Conservation (phyloP, 2,329 filamentous ascomycete genomes). For the Alternaria viburni region DNA sequence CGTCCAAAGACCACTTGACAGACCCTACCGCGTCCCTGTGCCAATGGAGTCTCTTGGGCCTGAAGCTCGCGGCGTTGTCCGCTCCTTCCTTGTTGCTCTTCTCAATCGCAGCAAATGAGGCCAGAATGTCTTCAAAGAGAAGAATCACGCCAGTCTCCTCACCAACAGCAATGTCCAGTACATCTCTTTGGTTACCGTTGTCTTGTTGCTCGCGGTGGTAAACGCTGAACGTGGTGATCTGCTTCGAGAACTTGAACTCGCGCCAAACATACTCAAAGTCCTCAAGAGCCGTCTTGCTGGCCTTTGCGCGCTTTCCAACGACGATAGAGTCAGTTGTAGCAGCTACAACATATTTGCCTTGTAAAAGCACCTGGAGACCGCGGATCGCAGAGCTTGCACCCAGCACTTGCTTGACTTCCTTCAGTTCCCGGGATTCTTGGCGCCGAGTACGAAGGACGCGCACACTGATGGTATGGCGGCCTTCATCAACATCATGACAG, state of each 20-base stretch:
- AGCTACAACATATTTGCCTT: slow-evolving; percentile 66
- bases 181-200: slow-evolving; percentile 40
- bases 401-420: slow-evolving; percentile 45
- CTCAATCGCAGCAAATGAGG: slow-evolving; percentile 57
- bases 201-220: slow-evolving; percentile 62
- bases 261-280: slow-evolving; percentile 59
- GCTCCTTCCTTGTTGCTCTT: slow-evolving; percentile 32
- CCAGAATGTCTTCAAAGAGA: slow-evolving; percentile 78
- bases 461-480: slow-evolving; percentile 46
- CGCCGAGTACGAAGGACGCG: slow-evolving; percentile 41
- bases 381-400: slow-evolving; percentile 48
- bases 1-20: slow-evolving; percentile 91
- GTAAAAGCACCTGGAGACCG: slow-evolving; percentile 54
- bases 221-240: slow-evolving; percentile 55
- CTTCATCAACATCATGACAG: neutral
- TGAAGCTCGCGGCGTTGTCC: slow-evolving; percentile 47
- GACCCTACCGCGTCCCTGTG: slow-evolving; percentile 83
- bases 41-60: slow-evolving; percentile 82
- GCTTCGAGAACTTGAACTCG: slow-evolving; percentile 63
- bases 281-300: slow-evolving; percentile 43
- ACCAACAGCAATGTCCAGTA: slow-evolving; percentile 79
- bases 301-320: slow-evolving; percentile 60
- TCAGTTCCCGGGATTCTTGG: slow-evolving; percentile 26
- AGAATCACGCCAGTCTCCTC: slow-evolving; percentile 77
- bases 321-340: slow-evolving; percentile 63